Evolutionary conservation across 1,284 basidiomycete genomes (phyloP), one percentile per base, ranked within the genome.

Genomic region (Malassezia nana): DNA sequence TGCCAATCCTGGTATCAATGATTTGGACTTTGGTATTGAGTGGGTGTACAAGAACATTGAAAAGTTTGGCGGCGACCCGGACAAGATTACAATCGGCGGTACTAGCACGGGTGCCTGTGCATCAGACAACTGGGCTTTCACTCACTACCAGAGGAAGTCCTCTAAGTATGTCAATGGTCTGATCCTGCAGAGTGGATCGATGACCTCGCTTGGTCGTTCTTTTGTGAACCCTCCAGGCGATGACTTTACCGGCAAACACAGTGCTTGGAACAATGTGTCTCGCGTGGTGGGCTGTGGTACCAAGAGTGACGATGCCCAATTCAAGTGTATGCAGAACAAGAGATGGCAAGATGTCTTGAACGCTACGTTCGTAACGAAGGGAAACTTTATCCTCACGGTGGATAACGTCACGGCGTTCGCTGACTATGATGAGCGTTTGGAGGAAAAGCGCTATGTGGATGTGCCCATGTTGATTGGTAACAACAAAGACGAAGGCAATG

Each of bases 41-140:
- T 86, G 85, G 72, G 70, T 90, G 57, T 78, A 81, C 50, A 76
- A 75, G 25, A 79, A 75, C 30, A 72, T 76, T 25, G 45, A 50
- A 1, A 78, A 80, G 25, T 85, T 90, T 61, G 86, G 86, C 7
- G 89, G 86, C 7, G 74, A 78, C 55, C 46, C 61, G 1, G 42
- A 78, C 4, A 81, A 80, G 60, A 80, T 94, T 62, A 89, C 87
- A 0, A 63, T 94, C 18, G 87, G 86, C 20, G 90, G 90, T 5
- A 89, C 94, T 74, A 89, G 86, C 66, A 82, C 82, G 28, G 90
- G 90, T 33, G 89, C 85, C 9, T 44, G 50, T 22, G 28, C 38
- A 5, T 31, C 39, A 2, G 56, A 58, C 44, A 52, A 52, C 24
- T 58, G 50, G 50, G 33, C 50, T 1, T 58, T 20, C 40, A 33